These are phyloP conservation scores for Mycocentrospora acerina DNA, from an alignment of 2,329 filamentous ascomycete species.

Conservation along the genomic window DNA sequence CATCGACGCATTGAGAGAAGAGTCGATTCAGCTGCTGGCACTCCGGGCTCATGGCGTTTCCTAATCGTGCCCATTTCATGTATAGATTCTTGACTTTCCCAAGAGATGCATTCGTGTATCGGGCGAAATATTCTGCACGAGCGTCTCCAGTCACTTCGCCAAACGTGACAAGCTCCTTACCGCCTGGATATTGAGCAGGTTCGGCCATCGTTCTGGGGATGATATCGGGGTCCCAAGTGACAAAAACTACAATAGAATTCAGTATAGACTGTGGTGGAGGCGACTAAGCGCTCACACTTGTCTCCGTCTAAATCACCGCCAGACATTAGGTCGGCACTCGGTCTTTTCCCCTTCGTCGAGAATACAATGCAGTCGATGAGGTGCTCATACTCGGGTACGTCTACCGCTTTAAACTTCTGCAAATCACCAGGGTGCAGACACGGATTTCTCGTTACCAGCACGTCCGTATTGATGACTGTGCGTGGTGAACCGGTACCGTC, in stretches of 20 bases:
- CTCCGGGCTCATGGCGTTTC: conserved; percentile 41
- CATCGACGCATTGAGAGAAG: conserved; percentile 47
- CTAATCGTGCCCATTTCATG: conserved; percentile 46
- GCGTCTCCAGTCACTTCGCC: conserved; percentile 42
- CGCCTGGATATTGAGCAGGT: conserved; percentile 45
- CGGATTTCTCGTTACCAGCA: conserved; percentile 47
- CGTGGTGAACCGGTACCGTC: conserved; percentile 38
- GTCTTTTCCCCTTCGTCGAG: conserved; percentile 39
- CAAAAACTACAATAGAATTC: conserved; percentile 37
- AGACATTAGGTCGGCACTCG: conserved; percentile 47
- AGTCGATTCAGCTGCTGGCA: conserved; percentile 48
- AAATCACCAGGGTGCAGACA: conserved; percentile 48
- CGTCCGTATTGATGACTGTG: conserved; percentile 39
- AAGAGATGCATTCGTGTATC: conserved; percentile 43
- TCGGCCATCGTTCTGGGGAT: conserved; percentile 40
- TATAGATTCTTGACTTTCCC: conserved; percentile 47
- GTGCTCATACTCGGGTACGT: conserved; percentile 39
- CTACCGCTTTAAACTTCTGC: conserved; percentile 46
- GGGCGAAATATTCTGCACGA: conserved; percentile 45
- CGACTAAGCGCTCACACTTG: conserved; percentile 33
- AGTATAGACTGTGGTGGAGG: neutral
- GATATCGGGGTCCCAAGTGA: conserved; percentile 46
- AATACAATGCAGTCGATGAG: conserved; percentile 48
- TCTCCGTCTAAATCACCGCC: conserved; percentile 48
- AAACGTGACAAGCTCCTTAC: conserved; percentile 41